phyloP scores from a whole-genome alignment of 345 rosid species.

The Brassica nigra region DNA sequence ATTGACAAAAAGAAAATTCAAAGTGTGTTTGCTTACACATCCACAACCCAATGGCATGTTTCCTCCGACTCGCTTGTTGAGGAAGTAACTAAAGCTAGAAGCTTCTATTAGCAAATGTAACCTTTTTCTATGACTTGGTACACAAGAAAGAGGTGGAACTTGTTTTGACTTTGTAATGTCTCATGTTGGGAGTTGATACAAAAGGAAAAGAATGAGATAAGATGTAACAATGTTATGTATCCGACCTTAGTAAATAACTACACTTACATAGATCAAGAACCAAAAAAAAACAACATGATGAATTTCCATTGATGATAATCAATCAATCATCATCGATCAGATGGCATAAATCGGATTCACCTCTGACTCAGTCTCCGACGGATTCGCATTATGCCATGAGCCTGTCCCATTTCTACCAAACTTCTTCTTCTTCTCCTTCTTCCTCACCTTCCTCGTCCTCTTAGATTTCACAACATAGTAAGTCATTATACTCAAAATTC shows the following conservation, averaged over 20 bases:
- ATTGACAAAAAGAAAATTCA: too few species aligned
- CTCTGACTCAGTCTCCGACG: slow-evolving; percentile 66
- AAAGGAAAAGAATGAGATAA: background rate
- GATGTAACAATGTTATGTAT: slow-evolving; percentile 27
- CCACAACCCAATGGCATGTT: slow-evolving; percentile 19
- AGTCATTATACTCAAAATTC: slow-evolving; percentile 74
- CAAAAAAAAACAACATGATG: background rate
- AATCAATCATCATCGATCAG: slow-evolving; percentile 37
- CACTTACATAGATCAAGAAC: slow-evolving; percentile 18
- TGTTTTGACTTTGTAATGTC: slow-evolving; percentile 22
- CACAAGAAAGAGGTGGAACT: background rate
- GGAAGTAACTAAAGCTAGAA: too few species aligned
- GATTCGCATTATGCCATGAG: slow-evolving; percentile 38
- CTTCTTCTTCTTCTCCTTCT: slow-evolving; percentile 67
- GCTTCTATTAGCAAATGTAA: too few species aligned
- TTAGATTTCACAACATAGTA: slow-evolving; percentile 71
- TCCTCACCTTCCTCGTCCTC: slow-evolving; percentile 54
- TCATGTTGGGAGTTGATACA: slow-evolving; percentile 23
- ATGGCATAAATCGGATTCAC: slow-evolving; percentile 77
- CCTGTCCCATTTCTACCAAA: slow-evolving; percentile 45
- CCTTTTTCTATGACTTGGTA: background rate
- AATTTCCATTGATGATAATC: background rate
- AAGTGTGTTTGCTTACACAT: slow-evolving; percentile 2
- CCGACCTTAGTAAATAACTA: slow-evolving; percentile 7
- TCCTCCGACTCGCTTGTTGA: too few species aligned